Conservation (phyloP, 495 filamentous ascomycete genomes). For the Stereocaulon alpinum region DNA sequence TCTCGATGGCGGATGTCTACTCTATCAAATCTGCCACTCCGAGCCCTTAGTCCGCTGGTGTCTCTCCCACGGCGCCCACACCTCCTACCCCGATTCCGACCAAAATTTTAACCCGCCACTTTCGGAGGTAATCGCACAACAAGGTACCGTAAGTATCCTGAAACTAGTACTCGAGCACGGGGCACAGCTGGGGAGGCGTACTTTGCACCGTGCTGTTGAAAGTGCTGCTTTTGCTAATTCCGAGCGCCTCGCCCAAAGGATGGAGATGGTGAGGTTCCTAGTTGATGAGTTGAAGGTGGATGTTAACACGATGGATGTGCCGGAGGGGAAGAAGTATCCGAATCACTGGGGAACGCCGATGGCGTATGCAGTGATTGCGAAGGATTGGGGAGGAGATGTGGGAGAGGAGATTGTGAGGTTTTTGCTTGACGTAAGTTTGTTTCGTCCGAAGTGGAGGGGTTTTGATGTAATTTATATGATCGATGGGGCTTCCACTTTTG, state of each 20-base stretch:
- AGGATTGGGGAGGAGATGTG: not conserved
- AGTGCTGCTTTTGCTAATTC: not conserved
- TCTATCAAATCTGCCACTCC: not conserved
- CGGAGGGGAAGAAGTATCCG: not conserved
- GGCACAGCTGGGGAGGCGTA: not conserved
- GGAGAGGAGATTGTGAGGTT: conserved; percentile 2
- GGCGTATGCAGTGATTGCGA: not conserved
- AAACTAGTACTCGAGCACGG: not conserved
- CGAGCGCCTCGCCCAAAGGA: conserved; percentile 3
- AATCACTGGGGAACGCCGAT: conserved; percentile 1
- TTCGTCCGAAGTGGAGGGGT: not conserved
- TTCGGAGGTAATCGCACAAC: not conserved
- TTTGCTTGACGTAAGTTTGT: conserved; percentile 2
- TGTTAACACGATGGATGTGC: conserved; percentile 7
- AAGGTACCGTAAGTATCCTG: not conserved
- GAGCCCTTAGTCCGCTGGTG: not conserved
- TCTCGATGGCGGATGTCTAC: not conserved
- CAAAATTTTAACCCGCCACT: not conserved
- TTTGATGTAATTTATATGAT: not conserved
- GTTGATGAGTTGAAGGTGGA: conserved; percentile 5
- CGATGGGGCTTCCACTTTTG: no score
- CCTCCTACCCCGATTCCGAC: not conserved
- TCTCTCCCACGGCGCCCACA: not conserved
- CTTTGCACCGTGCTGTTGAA: not conserved
- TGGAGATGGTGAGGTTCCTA: conserved; percentile 3